Evolutionary conservation across 2,329 filamentous ascomycete species (phyloP).

Genomic region (Grosmannia huntii): DNA sequence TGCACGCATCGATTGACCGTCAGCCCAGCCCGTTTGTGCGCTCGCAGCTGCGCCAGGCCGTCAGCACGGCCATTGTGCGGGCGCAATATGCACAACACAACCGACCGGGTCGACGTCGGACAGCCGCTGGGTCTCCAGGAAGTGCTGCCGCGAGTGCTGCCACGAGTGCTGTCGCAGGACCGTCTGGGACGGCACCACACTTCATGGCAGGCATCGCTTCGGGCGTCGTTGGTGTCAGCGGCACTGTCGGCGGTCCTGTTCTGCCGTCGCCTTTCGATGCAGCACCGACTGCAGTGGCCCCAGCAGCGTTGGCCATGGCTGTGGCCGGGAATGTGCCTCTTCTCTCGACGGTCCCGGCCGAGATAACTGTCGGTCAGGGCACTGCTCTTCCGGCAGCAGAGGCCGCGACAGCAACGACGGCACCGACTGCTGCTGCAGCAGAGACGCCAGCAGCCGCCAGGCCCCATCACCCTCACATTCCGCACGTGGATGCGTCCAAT

Average conservation of each 20-base stretch:
- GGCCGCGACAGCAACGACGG: slow-evolving; percentile 1
- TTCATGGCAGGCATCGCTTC: neutral
- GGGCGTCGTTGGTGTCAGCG: neutral
- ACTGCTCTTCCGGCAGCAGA: neutral
- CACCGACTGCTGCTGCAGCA: neutral
- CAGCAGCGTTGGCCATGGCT: neutral
- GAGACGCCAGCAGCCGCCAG: neutral
- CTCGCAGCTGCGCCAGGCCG: slow-evolving; percentile 35
- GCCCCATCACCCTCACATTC: slow-evolving; percentile 31
- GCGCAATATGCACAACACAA: slow-evolving; percentile 31
- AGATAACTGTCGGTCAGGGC: neutral
- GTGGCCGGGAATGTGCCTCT: neutral
- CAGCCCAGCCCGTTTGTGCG: slow-evolving; percentile 34
- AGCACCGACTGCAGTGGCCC: neutral
- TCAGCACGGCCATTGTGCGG: slow-evolving; percentile 31
- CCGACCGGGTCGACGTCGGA: neutral
- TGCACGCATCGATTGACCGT: slow-evolving; percentile 38
- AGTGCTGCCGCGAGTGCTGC: no score
- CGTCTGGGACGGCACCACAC: neutral
- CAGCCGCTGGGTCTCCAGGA: neutral
- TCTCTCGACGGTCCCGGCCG: neutral
- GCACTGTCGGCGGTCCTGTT: neutral
- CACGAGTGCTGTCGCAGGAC: neutral
- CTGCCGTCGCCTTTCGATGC: neutral
- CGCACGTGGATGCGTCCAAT: slow-evolving; percentile 32